Percentiles rank a stretch among this genome's conserved stretches.
phyloP scores from a whole-genome alignment of 2,329 filamentous ascomycete genomes.

The Metarhizium anisopliae region DNA sequence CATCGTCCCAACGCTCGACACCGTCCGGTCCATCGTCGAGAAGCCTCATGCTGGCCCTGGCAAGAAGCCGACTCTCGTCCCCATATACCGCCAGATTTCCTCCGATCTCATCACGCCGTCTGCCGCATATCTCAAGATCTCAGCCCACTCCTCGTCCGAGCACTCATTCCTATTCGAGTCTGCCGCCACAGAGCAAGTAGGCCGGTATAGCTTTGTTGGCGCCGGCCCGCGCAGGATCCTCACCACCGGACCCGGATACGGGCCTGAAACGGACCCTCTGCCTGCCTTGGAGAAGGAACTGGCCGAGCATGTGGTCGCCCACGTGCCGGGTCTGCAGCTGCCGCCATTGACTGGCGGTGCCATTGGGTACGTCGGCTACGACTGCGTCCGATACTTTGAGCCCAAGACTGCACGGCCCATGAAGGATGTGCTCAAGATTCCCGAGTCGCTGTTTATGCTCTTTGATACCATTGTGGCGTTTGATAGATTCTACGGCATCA shows the following conservation, averaged over 20 bases:
- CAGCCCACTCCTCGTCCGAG: constrained; percentile 55
- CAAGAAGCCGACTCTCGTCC: constrained; percentile 60
- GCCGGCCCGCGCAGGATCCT: constrained; percentile 72
- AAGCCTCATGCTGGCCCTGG: constrained; percentile 20
- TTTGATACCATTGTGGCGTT: constrained; percentile 92
- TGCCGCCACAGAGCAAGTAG: constrained; percentile 86
- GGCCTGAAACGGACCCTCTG: constrained; percentile 74
- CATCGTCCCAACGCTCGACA: constrained; percentile 37
- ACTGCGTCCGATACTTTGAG: constrained; percentile 96
- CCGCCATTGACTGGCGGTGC: constrained; percentile 86
- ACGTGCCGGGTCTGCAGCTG: constrained; percentile 72
- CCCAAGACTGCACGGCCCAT: constrained; percentile 86
- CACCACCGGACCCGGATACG: constrained; percentile 80
- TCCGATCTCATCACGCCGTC: constrained; percentile 92
- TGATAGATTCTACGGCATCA: constrained; percentile 86
- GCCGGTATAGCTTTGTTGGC: constrained; percentile 91
- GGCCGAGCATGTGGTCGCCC: constrained; percentile 66
- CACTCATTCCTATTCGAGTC: constrained; percentile 95
- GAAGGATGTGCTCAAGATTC: constrained; percentile 80
- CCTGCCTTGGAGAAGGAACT: constrained; percentile 76
- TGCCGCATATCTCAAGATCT: constrained; percentile 89
- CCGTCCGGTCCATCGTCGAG: constrained; percentile 33
- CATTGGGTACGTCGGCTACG: constrained; percentile 94
- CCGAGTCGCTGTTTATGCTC: constrained; percentile 94
- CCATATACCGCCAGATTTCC: constrained; percentile 74